A percentile compares a stretch with the other conserved stretches of the same genome.
Conservation (phyloP, 345 rosid species). For the Dimocarpus longan region DNA sequence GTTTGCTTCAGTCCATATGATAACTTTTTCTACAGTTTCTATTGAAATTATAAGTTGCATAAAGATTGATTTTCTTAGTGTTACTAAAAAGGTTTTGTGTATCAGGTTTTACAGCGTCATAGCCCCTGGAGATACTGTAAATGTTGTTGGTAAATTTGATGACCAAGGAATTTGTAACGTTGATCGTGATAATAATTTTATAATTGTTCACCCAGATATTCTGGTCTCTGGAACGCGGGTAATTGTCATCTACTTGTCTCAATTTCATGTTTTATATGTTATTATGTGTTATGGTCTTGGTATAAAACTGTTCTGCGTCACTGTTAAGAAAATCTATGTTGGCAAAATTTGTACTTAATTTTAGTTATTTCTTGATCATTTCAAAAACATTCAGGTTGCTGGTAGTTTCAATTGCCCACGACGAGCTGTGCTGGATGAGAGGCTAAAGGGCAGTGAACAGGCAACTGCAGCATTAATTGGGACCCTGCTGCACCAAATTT, state of each 20-base stretch:
- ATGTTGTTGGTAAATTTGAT: slow-evolving; percentile 84
- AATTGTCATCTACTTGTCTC: slow-evolving; percentile 20
- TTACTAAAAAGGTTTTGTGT: slow-evolving; percentile 20
- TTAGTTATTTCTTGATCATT: slow-evolving; percentile 4
- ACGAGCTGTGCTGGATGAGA: slow-evolving; percentile 88
- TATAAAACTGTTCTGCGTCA: background rate
- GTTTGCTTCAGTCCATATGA: slow-evolving; percentile 9
- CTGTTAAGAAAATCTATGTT: slow-evolving; percentile 7
- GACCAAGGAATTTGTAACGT: slow-evolving; percentile 76
- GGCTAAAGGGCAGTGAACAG: slow-evolving; percentile 74
- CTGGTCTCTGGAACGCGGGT: slow-evolving; percentile 96
- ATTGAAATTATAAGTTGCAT: background rate
- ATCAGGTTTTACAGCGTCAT: slow-evolving; percentile 77
- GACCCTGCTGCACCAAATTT: slow-evolving; percentile 91
- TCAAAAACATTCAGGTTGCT: slow-evolving; percentile 61
- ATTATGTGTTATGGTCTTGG: background rate
- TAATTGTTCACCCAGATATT: slow-evolving; percentile 87
- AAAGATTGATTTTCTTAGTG: slow-evolving; percentile 14
- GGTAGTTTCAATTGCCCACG: slow-evolving; percentile 86
- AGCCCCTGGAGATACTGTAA: slow-evolving; percentile 94
- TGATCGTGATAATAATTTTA: slow-evolving; percentile 57
- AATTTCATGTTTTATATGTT: slow-evolving; percentile 15
- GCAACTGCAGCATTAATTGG: slow-evolving; percentile 82
- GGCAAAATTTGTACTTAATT: slow-evolving; percentile 2
- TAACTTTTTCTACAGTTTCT: slow-evolving; percentile 1